Evolutionary conservation across 768 basidiomycete species (phyloP).

Genomic region (Pleurotus citrinopileatus): DNA sequence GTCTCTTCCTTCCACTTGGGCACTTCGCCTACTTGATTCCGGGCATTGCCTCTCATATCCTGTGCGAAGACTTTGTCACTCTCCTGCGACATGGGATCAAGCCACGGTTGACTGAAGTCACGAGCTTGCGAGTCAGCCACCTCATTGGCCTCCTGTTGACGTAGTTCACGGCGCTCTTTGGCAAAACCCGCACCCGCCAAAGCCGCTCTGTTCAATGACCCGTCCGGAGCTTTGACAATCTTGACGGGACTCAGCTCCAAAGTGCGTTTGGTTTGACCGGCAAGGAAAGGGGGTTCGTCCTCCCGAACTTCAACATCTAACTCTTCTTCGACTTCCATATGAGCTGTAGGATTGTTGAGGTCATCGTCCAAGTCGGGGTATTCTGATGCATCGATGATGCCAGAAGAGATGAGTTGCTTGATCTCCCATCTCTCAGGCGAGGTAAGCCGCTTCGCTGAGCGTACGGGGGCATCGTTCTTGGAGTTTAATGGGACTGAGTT

Average conservation of each 20-base stretch:
- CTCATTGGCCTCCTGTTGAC: slow-evolving; percentile 94
- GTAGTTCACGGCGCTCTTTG: slow-evolving; percentile 91
- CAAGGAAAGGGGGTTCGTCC: slow-evolving; percentile 93
- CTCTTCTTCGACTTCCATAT: slow-evolving; percentile 92
- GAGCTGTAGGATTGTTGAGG: slow-evolving; percentile 68
- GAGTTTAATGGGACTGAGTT: slow-evolving; percentile 81
- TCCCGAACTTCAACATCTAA: slow-evolving; percentile 96
- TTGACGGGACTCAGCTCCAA: slow-evolving; percentile 96
- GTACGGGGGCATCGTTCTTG: slow-evolving; percentile 52
- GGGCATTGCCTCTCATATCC: slow-evolving; percentile 79
- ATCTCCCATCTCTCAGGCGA: slow-evolving; percentile 99
- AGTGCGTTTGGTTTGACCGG: slow-evolving; percentile 94
- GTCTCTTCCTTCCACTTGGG: slow-evolving; percentile 91
- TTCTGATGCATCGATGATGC: slow-evolving; percentile 87
- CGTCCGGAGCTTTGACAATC: slow-evolving; percentile 98
- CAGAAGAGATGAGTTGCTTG: slow-evolving; percentile 96
- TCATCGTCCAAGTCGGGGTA: slow-evolving; percentile 93
- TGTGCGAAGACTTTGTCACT: slow-evolving; percentile 89
- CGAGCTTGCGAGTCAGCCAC: slow-evolving; percentile 90
- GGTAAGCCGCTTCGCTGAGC: slow-evolving; percentile 86
- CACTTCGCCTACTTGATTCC: slow-evolving; percentile 78
- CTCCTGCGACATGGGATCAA: slow-evolving; percentile 95
- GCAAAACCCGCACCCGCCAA: slow-evolving; percentile 90
- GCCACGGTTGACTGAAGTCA: slow-evolving; percentile 95
- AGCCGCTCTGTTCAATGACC: slow-evolving; percentile 93